phyloP scores from a whole-genome alignment of 1,284 basidiomycete genomes.

The Boletus subluridellus region DNA sequence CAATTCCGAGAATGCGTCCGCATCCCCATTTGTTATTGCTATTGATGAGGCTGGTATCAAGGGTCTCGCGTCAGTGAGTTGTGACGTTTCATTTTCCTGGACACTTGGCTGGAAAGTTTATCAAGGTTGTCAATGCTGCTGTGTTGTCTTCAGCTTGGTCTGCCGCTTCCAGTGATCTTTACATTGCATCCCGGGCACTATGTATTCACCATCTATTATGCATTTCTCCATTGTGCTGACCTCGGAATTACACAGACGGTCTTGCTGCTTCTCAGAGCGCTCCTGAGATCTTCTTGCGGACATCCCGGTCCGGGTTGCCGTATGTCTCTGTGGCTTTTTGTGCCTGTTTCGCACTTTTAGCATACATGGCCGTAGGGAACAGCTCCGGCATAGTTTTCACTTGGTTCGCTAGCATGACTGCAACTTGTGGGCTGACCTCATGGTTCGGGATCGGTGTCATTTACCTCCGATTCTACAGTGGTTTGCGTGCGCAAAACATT shows the following conservation, averaged over 20 bases:
- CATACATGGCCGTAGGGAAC: conserved; percentile 46
- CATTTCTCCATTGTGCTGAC: background rate
- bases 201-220: background rate
- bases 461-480: conserved; percentile 60
- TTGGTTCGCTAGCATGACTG: conserved; percentile 52
- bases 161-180: conserved; percentile 27
- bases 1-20: conserved; percentile 32
- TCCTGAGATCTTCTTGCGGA: conserved; percentile 53
- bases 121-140: conserved; percentile 50
- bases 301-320: conserved; percentile 56
- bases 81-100: background rate
- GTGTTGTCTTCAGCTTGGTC: conserved; percentile 61
- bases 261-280: conserved; percentile 57
- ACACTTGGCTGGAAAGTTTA: conserved; percentile 30
- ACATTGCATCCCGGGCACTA: conserved; percentile 11
- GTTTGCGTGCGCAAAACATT: conserved; percentile 53
- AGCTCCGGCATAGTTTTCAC: conserved; percentile 52
- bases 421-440: conserved; percentile 47
- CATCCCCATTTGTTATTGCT: conserved; percentile 52
- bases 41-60: conserved; percentile 47
- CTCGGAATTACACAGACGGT: conserved; percentile 37
- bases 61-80: conserved; percentile 41
- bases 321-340: conserved; percentile 50
- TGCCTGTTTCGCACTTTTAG: conserved; percentile 49
- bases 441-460: conserved; percentile 62